Evolutionary conservation across 352 stramenopile species (phyloP), one percentile per base, ranked within the genome.

Genomic region (Thraustochytrium striatum): DNA sequence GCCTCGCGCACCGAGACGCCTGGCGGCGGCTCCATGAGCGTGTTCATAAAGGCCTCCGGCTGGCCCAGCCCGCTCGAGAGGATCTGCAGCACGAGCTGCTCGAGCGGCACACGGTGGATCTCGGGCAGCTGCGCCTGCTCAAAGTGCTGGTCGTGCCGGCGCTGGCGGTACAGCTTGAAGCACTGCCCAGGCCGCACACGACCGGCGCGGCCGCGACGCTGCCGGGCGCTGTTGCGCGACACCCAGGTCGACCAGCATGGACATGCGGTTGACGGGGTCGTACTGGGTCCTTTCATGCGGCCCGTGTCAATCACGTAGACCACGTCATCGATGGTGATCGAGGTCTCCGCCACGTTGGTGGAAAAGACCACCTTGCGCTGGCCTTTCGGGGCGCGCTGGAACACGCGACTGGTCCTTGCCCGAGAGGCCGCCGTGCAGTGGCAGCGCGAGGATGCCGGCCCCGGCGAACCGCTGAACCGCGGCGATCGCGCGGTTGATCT

Each of bases 301-400:
- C 88, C 89, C 36, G 83, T 87, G 81, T 96, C 91, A 58, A 96
- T 89, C 0, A 96, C 90, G 52, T 92, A 85, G 8, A 89, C 93
- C 41, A 96, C 91, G 81, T 97, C 92, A 43, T 96, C 91, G 72
- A 98, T 97, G 3, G 94, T 98, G 13, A 98, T 82, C 2, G 91
- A 97, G 0, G 94, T 98, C 80, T 98, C 94, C 9, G 94, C 95
- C 72, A 98, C 97, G 83, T 98, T 98, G 9, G 94, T 98, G 25
- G 91, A 88, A 16, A 97, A 87, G 30, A 99, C 95, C 52, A 99
- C 91, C 72, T 97, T 83, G 47, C 79, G 55, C 52, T 78, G 30
- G 19, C 79, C 79, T 25, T 70, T 78, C 7, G 69, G 72, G 58
- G 85, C 81, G 72, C 89, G 88, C 19, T 90, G 83, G 81, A 99